Base-by-base conservation (phyloP, 2,329 filamentous ascomycete species). In the Escovopsis weberi region DNA sequence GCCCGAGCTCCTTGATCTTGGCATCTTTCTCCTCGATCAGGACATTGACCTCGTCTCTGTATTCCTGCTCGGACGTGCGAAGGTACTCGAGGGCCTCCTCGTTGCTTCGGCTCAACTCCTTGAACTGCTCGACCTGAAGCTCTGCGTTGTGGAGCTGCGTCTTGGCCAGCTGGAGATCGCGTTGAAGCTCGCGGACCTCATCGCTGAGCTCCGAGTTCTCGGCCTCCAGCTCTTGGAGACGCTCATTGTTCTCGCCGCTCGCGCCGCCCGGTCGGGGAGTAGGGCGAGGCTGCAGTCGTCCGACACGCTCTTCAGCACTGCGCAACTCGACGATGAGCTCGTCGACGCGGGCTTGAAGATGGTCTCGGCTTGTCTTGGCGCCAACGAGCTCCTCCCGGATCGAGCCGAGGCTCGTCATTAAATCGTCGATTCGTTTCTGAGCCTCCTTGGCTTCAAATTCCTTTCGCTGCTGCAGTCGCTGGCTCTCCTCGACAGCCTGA, bases 401-500 rank as follows among this genome's bases (percentile, higher is more conserved):
- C 47, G 86, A 78, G 51, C 85, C 74, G 35, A 95, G 68, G 53
- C 78, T 89, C 30, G 80, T 70, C 48, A 89, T 82, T 38, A 98
- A 74, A 54, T 96, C 89, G 51, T 98, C 89, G 47, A 96, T 91
- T 41, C 88, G 79, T 61, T 87, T 91, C 59, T 94, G 86, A 40
- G 75, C 80, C 58, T 96, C 86, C 50, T 86, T 82, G 36, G 82
- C 76, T 47, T 98, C 91, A 48, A 85, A 95, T 55, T 96, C 89
- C 54, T 93, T 87, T 44, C 89, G 79, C 40, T 91, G 68, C 46
- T 83, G 72, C 32, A 83, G 67, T 59, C 93, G 89, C 68, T 88
- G 93, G 50, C 72, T 76, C 49, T 94, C 88, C 47, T 95, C 87
- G 1, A 79, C 62, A 55, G 95, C 88, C 26, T 86, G 78, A 2